Percentiles rank a stretch among this genome's conserved stretches.
Evolutionary conservation across 495 filamentous ascomycete genomes (phyloP).

Genomic region (Copromyces sp.): DNA sequence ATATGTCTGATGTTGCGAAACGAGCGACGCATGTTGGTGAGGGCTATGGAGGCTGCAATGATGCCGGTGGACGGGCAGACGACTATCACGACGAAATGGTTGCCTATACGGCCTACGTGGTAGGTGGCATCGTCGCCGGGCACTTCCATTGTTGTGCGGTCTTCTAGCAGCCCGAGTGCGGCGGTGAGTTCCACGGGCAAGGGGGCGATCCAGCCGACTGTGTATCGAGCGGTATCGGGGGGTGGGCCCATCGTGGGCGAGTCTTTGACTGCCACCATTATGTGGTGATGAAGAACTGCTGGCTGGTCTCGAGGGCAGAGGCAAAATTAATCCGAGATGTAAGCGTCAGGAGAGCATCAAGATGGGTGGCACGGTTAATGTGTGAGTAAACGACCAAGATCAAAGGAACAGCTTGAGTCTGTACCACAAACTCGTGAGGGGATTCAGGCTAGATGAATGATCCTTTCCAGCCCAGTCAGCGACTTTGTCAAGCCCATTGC

Average conservation of each 20-base stretch:
- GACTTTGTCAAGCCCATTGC: no score
- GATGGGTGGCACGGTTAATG: no score
- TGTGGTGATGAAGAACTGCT: no score
- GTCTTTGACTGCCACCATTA: no score
- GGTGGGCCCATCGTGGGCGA: background rate
- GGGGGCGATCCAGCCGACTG: conserved; percentile 42
- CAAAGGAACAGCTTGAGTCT: no score
- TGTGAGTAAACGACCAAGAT: no score
- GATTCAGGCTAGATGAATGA: no score
- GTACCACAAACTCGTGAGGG: no score
- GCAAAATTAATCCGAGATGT: no score
- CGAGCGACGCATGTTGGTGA: conserved; percentile 22
- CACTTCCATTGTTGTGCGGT: background rate
- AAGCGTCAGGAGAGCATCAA: no score
- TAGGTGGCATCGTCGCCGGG: conserved; percentile 1
- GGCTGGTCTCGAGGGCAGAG: no score
- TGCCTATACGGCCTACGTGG: background rate
- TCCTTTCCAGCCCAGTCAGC: no score
- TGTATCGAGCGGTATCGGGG: conserved; percentile 16
- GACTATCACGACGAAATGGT: background rate
- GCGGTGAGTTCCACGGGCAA: conserved; percentile 35
- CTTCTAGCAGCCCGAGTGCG: conserved; percentile 36
- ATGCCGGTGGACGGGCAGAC: background rate
- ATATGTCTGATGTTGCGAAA: conserved; percentile 33
- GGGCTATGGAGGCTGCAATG: conserved; percentile 19